Evolutionary conservation across 2,329 filamentous ascomycete species (phyloP), one percentile per base, ranked within the genome.

Genomic region (Fonsecaea monophora): DNA sequence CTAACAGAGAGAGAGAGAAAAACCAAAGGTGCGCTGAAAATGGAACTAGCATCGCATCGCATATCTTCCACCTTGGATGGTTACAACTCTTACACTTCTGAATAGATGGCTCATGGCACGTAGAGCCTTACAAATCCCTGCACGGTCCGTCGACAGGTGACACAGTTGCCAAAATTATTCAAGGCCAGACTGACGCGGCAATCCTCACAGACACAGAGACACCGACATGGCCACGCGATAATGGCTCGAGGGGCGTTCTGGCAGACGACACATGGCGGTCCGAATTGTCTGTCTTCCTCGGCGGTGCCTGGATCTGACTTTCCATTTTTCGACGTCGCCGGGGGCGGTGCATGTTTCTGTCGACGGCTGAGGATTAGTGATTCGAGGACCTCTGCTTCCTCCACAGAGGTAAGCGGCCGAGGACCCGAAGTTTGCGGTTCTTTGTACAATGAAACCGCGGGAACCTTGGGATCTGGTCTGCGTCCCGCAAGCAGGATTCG

Each of bases 161-260:
- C 94, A 76, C 95, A 99, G 76, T 92, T 96, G 70, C 94, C 92
- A 77, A 96, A 98, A 77, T 98, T 98, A 77, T 97, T 96, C 88
- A 96, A 94, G 3, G 95, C 95, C 69, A 98, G 84, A 53, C 92
- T 94, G 40, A 98, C 91, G 37, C 95, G 86, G 76, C 95, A 98
- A 72, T 98, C 95, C 77, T 99, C 95, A 76, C 95, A 98, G 12
- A 98, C 84, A 72, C 92, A 94, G 65, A 99, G 84, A 76, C 95
- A 99, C 2, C 95, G 91, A 77, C 95, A 99, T 0, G 95, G 95
- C 95, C 95, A 98, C 1, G 97, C 90, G 62, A 99, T 91, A 68
- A 98, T 91, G 7, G 92, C 96, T 18, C 95, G 85, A 2, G 93
- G 89, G n/a, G 87, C 86, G 62, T 88, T 88, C 77, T 98, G 94